Evolutionary conservation across 192 early-diverging fungal genomes (phyloP), one percentile per base, ranked within the genome.

Genomic region (Coemansia sp.): DNA sequence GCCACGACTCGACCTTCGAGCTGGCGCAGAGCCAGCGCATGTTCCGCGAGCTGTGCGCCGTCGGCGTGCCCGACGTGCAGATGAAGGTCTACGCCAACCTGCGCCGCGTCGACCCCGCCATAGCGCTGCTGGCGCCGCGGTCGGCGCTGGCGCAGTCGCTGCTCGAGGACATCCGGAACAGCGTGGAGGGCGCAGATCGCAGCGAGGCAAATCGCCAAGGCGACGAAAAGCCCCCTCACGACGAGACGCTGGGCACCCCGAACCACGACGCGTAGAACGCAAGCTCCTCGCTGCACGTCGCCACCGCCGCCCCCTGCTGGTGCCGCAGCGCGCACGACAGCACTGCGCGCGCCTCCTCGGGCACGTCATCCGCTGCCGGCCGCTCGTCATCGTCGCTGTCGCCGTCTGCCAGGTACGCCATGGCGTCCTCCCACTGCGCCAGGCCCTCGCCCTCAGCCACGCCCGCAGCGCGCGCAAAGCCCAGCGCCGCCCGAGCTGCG

Each of bases 71-170:
- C 20, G 71, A 77, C 31, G 80, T 83, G 41, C 74, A 83, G 37
- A 83, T 83, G 75, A 83, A 83, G 65, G 74, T 83, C 6, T 83
- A 83, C 35, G 80, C 80, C 3, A 83, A 83, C 32, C 56, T 83
- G 54, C 71, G 80, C 24, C 71, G 80, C 35, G 76, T 83, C 29
- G 80, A 83, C 37, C 80, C 80, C 1, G 64, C 80, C n/a, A 77
- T 83, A 49, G 80, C 80, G 6, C 62, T 83, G 6, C 65, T 83
- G 41, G 74, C 80, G 6, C 80, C 80, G 14, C 60, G 68, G 11
- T 77, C 80, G 31, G 71, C 80, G 6, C 68, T 83, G 64, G 76
- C 80, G 6, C 68, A 71, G 76, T 83, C 80, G 38, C 60, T 83
- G 60, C 65, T 83, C 6, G 80, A 74, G 53, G 80, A 83, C 46